phyloP scores from a whole-genome alignment of 768 basidiomycete species.

The Leucogyrophana mollusca region DNA sequence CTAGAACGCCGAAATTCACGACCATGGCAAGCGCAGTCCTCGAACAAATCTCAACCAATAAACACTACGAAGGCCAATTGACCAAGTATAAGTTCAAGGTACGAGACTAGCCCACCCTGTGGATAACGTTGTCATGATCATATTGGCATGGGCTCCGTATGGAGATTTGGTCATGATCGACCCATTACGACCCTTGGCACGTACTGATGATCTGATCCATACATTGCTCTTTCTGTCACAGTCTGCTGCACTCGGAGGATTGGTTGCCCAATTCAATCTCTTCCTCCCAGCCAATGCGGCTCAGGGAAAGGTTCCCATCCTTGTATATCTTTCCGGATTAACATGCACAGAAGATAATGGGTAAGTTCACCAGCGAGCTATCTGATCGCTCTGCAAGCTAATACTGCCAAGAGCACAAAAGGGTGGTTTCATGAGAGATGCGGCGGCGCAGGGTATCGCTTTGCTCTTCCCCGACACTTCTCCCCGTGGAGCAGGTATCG shows the following conservation, averaged over 20 bases:
- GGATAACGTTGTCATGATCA: conserved; percentile 1
- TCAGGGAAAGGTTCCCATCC: conserved; percentile 59
- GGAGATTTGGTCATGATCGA: not conserved
- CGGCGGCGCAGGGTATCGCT: conserved; percentile 83
- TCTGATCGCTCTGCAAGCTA: too few species aligned
- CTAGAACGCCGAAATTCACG: too few species aligned
- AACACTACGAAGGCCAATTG: conserved; percentile 77
- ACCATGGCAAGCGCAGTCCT: conserved; percentile 31
- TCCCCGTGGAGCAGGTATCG: conserved; percentile 85
- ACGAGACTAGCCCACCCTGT: conserved; percentile 12
- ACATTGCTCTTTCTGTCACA: conserved; percentile 32
- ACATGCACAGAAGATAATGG: conserved; percentile 94
- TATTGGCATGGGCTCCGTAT: not conserved
- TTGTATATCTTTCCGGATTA: conserved; percentile 87
- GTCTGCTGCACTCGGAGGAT: conserved; percentile 71
- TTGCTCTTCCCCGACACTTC: conserved; percentile 95
- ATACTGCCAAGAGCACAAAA: conserved; percentile 84
- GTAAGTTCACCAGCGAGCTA: conserved; percentile 45
- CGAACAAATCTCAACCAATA: conserved; percentile 73
- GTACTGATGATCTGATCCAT: not conserved
- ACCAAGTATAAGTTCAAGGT: conserved; percentile 88
- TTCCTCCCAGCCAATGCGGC: conserved; percentile 71
- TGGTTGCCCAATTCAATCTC: conserved; percentile 80
- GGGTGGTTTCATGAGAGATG: conserved; percentile 86
- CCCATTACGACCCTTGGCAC: not conserved